Base-by-base conservation (phyloP, 2,329 filamentous ascomycete genomes). In the Fusarium falciforme region DNA sequence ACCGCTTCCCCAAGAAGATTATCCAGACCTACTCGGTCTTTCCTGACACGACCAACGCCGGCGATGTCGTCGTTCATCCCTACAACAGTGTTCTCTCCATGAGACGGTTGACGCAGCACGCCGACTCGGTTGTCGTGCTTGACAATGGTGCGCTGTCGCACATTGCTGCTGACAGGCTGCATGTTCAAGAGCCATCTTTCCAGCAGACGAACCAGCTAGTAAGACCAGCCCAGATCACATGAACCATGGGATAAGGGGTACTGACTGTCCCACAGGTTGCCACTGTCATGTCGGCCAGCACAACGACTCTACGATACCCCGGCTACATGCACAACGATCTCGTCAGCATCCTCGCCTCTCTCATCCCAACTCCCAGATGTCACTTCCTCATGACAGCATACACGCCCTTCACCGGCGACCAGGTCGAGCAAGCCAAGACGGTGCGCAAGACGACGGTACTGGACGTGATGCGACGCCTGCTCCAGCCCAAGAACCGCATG, bases 241-340 rank as follows among this genome's bases (percentile, higher is more conserved):
- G 27, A 14, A 25, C 6, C 14, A 22, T 12, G 16, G 9, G 44
- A n/a, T 22, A 17, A 25, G 9, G 49, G 35, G 2, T 17, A 55
- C 61, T 73, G 31, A 70, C 54, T 79, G 31, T 27, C 10, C 40
- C 25, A n/a, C 57, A 93, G 90, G 89, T 96, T 5, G 96, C 95
- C 9, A 99, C 97, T 1, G 97, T 99, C 82, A 99, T 99, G 96
- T 98, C 95, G 38, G 96, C 96, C 42, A 97, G 94, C 80, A 99
- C 96, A 5, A 98, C 96, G 11, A 98, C 97, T 3, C 90, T 99
- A 60, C 91, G 96, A 80, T 99, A 99, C 82, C 96, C 96, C 2
- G 96, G 96, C 42, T 99, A 99, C 85, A 99, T 99, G 96, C 96
- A 99, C 87, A 99, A 99, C 83, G 96, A 99, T 81, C 92, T 99